Evolutionary conservation across 768 basidiomycete genomes (phyloP).

Genomic region (Boletellus ananas): DNA sequence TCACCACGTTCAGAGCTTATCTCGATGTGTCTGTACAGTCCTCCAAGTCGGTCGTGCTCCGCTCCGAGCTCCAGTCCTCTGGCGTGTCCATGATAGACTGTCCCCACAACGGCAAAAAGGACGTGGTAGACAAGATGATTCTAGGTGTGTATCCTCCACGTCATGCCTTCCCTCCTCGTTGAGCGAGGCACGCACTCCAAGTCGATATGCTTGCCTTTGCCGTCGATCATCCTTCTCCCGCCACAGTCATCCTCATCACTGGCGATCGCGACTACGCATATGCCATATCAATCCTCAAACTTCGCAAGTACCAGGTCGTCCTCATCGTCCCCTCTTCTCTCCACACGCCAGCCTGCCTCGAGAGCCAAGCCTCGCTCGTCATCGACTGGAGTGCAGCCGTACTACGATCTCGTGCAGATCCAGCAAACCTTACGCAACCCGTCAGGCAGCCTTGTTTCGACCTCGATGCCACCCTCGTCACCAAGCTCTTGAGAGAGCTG

Average conservation of each 20-base stretch:
- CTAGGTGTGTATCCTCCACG: conserved; percentile 30
- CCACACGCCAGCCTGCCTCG: conserved; percentile 43
- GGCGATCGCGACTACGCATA: conserved; percentile 68
- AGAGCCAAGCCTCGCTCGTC: conserved; percentile 49
- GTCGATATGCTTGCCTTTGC: conserved; percentile 68
- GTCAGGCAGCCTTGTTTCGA: conserved; percentile 27
- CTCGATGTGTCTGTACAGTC: conserved; percentile 42
- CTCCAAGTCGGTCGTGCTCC: conserved; percentile 31
- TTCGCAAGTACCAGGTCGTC: conserved; percentile 51
- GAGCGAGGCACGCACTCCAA: conserved; percentile 22
- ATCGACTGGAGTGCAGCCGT: conserved; percentile 49
- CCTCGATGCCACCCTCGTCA: conserved; percentile 20
- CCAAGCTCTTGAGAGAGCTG: conserved; percentile 22
- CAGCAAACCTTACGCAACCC: conserved; percentile 1
- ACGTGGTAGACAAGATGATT: conserved; percentile 47
- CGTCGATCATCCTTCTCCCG: conserved; percentile 52
- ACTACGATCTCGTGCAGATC: conserved; percentile 29
- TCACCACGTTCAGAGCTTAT: conserved; percentile 53
- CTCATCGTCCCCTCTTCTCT: conserved; percentile 41
- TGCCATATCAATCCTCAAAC: conserved; percentile 53
- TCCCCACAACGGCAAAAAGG: conserved; percentile 31
- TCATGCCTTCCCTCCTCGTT: not conserved
- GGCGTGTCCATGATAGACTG: conserved; percentile 41
- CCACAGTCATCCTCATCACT: conserved; percentile 60
- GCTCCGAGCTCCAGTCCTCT: conserved; percentile 43